phyloP scores from a whole-genome alignment of 495 filamentous ascomycete species.

The Aspergillus funiculosus region DNA sequence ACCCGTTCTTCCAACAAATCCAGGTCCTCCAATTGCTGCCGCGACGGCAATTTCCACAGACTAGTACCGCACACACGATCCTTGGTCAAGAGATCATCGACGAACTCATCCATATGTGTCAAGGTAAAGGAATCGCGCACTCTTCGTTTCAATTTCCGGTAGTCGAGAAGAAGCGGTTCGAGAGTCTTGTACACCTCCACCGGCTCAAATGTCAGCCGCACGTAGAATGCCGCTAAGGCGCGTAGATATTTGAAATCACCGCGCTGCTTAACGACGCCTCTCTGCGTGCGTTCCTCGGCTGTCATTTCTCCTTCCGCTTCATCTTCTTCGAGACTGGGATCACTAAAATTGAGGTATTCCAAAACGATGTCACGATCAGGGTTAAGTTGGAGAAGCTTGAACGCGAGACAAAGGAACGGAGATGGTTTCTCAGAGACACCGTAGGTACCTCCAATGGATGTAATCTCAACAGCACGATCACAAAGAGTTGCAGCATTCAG shows the following conservation, averaged over 20 bases:
- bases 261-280: conserved; percentile 41
- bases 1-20: conserved; percentile 79
- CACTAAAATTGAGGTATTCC: conserved; percentile 65
- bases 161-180: conserved; percentile 79
- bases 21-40: conserved; percentile 81
- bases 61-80: conserved; percentile 87
- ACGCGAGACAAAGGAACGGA: conserved; percentile 89
- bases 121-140: conserved; percentile 63
- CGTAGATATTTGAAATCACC: conserved; percentile 87
- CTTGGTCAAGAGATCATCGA: conserved; percentile 86
- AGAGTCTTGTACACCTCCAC: conserved; percentile 73
- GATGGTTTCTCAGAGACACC: conserved; percentile 75
- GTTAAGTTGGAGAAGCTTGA: conserved; percentile 87
- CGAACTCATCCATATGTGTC: conserved; percentile 85
- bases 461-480: conserved; percentile 81
- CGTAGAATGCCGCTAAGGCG: conserved; percentile 83
- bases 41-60: conserved; percentile 81
- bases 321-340: conserved; percentile 35
- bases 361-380: conserved; percentile 73
- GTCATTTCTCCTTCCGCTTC: conserved; percentile 11
- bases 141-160: conserved; percentile 72
- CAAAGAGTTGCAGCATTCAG: conserved; percentile 86
- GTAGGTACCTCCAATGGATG: conserved; percentile 79
- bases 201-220: conserved; percentile 79
- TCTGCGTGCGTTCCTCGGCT: conserved; percentile 18